Conservation (phyloP, 352 stramenopile genomes). For the Pythium chondricola region DNA sequence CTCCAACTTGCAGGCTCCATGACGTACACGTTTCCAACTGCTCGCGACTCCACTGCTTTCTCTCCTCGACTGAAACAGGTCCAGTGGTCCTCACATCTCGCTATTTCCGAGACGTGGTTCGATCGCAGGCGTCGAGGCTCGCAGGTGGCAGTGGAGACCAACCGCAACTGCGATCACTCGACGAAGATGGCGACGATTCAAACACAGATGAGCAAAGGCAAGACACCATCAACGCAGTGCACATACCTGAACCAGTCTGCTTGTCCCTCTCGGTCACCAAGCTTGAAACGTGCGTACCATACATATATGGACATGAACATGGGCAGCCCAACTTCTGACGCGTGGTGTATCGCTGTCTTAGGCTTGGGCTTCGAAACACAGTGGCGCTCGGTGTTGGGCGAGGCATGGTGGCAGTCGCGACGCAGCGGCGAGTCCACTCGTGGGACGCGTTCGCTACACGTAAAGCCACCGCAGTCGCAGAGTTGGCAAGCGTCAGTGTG, state of each 20-base stretch:
- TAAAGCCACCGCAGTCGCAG: neutral
- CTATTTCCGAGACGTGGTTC: conserved; percentile 26
- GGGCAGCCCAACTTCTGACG: neutral
- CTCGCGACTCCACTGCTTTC: conserved; percentile 40
- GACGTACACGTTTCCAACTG: conserved; percentile 27
- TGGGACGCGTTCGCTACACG: conserved; percentile 11
- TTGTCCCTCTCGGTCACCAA: neutral
- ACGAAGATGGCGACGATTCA: conserved; percentile 15
- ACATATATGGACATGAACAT: neutral
- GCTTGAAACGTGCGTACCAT: conserved; percentile 15
- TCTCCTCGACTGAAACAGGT: conserved; percentile 31
- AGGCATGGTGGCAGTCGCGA: conserved; percentile 12
- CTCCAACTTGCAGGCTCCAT: conserved; percentile 5
- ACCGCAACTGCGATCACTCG: no score
- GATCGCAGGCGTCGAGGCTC: conserved; percentile 1
- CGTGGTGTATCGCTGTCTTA: neutral
- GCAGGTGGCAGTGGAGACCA: no score
- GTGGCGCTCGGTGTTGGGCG: conserved; percentile 16
- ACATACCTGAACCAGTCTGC: no score
- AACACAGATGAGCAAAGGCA: no score
- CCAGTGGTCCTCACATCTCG: conserved; percentile 28
- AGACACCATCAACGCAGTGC: no score
- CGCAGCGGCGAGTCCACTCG: conserved; percentile 16
- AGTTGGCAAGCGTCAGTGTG: no score
- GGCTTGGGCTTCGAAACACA: conserved; percentile 13